These are phyloP conservation scores for Boletus rubropictus DNA, from an alignment of 768 basidiomycete species.

Conservation along the genomic window DNA sequence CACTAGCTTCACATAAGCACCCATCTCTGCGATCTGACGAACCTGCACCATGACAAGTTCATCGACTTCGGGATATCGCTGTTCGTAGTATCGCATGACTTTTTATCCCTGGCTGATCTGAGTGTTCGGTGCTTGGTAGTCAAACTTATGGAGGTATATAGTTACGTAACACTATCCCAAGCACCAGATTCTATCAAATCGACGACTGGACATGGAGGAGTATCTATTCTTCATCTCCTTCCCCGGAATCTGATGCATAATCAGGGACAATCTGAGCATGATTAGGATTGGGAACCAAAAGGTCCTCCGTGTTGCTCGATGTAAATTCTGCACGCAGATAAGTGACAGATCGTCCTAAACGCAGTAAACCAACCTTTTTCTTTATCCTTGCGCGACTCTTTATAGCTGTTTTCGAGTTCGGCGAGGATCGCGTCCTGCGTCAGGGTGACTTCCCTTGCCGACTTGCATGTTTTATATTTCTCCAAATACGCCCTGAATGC, in stretches of 20 bases:
- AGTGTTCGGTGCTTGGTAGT: no score
- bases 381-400: constrained; percentile 42
- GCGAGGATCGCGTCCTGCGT: constrained; percentile 66
- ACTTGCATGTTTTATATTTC: constrained; percentile 67
- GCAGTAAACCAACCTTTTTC: constrained; percentile 39
- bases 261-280: constrained; percentile 30
- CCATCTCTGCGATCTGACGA: constrained; percentile 99
- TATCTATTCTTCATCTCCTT: constrained; percentile 13
- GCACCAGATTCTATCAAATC: not conserved
- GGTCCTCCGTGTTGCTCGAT: constrained; percentile 45
- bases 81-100: constrained; percentile 86
- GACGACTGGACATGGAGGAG: no score
- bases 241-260: constrained; percentile 14
- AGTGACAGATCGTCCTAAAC: not conserved
- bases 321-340: constrained; percentile 7
- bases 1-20: constrained; percentile 97
- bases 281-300: constrained; percentile 68
- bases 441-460: constrained; percentile 49
- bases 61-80: constrained; percentile 92
- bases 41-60: constrained; percentile 99
- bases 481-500: constrained; percentile 45
- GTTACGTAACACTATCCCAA: constrained; percentile 7
- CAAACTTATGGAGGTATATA: not conserved
- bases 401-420: constrained; percentile 60
- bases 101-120: not conserved